Base-by-base conservation (phyloP, 495 filamentous ascomycete genomes). In the Xylaria venustula region DNA sequence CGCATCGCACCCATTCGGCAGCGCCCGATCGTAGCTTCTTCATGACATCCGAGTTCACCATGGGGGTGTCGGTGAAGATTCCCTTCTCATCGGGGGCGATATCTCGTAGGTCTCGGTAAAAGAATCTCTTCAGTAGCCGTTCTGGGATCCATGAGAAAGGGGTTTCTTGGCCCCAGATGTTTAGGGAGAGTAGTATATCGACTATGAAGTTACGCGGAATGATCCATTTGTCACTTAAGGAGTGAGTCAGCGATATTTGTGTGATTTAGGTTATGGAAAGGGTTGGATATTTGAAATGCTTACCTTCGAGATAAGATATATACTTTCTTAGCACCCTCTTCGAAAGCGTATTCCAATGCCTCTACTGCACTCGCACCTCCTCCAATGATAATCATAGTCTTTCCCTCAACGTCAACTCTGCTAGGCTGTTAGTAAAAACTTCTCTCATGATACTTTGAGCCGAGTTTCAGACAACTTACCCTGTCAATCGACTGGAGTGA, bases 351-450 rank as follows among this genome's bases (percentile, higher is more conserved):
- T 63, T 96, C 90, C 25, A 94, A 75, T 0, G 89, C 90, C 73
- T 96, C 91, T 12, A 94, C 88, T 0, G 90, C 91, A 60, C 86
- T 89, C 12, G 91, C 90, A 6, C 90, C 91, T 19, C 90, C 89
- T 8, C 90, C 90, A 60, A 94, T 83, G 20, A 93, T 81, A 30
- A 89, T 78, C 37, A 93, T 82, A 23, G 84, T 86, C 73, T 93
- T 94, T 26, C 80, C 86, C 64, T 85, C 81, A 22, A 87, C 88
- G 30, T 87, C 70, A 47, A 71, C 65, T 7, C 68, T 71, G 19
- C 3, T 23, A 32, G 15, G 7, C 19, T 55, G 40, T 55, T 30
- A 55, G 7, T 37, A 1, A 22, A n/a, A 26, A 19, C 25, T 14
- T 2, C 26, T 8, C 4, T 9, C 9, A 32, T 15, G 12, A 34